Evolutionary conservation across 2,329 filamentous ascomycete genomes (phyloP), one percentile per base, ranked within the genome.

Genomic region (Fusarium keratoplasticum): DNA sequence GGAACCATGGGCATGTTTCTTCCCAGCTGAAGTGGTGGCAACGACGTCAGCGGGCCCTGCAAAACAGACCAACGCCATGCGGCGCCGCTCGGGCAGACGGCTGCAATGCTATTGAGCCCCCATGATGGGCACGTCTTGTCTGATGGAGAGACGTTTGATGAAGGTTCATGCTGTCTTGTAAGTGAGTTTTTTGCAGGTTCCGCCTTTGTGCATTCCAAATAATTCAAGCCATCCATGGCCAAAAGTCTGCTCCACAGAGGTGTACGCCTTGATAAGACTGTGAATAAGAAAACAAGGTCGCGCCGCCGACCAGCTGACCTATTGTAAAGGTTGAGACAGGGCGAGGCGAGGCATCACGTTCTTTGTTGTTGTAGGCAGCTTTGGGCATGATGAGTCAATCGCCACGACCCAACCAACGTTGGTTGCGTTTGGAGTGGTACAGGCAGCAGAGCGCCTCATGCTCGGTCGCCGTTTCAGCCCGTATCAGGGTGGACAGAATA

Each of bases 181-280:
- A 54, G 25, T 55, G 25, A 54, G 44, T 66, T 60, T 60, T 13
- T 61, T 14, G 31, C 35, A 27, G 25, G 35, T 63, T 52, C 50
- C 54, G 27, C 57, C 50, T 59, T 36, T 35, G 31, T n/a, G 42
- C 25, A 64, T 67, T 67, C 61, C 70, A 57, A 27, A 60, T 29
- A 61, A 25, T 55, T 4, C 11, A 33, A 44, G 22, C 50, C 18
- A 35, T 55, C 11, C n/a, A 57, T 29, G 55, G 55, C 20, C 22
- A n/a, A 44, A 36, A 40, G 18, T 38, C 22, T 58, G 35, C 20
- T 40, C 55, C 33, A 16, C 35, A 38, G n/a, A n/a, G 7, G 54
- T 16, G 14, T n/a, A 33, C 50, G 29, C 14, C 33, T 35, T 25
- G 55, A 25, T 9, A 38, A 40, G 22, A 27, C 10, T 6, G 20